Evolutionary conservation across 129 eudicot species (phyloP).

Genomic region (Silybum marianum): DNA sequence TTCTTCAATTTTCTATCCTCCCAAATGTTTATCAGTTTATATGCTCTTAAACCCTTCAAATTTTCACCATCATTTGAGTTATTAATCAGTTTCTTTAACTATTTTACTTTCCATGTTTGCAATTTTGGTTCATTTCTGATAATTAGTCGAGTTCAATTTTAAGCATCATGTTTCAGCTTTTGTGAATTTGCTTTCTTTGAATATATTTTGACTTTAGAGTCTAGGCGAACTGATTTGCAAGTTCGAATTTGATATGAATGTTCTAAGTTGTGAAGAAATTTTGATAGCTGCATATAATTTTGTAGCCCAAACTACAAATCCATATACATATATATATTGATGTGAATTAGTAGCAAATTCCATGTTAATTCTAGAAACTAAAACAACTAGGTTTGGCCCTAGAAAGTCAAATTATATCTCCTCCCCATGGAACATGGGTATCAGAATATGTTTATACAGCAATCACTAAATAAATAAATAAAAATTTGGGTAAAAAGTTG

Average conservation of each 20-base stretch:
- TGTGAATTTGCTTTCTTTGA: neutral
- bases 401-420: neutral
- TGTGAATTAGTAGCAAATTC: neutral
- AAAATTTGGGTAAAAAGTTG: no score
- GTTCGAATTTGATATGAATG: neutral
- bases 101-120: slow-evolving; percentile 1
- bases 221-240: neutral
- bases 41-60: slow-evolving; percentile 14
- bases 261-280: neutral
- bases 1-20: neutral
- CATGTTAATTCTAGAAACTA: neutral
- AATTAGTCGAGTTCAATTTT: neutral
- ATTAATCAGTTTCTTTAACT: neutral
- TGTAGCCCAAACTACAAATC: neutral
- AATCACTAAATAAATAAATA: no score
- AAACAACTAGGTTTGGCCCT: slow-evolving; percentile 14
- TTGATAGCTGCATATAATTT: neutral
- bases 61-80: neutral
- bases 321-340: neutral
- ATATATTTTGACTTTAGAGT: neutral
- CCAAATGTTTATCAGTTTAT: neutral
- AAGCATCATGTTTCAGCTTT: neutral
- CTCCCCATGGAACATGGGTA: neutral
- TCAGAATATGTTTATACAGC: neutral
- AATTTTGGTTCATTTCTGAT: neutral